These are phyloP conservation scores for Bondarzewia mesenterica DNA, from an alignment of 1,284 basidiomycete species.

Conservation along the genomic window DNA sequence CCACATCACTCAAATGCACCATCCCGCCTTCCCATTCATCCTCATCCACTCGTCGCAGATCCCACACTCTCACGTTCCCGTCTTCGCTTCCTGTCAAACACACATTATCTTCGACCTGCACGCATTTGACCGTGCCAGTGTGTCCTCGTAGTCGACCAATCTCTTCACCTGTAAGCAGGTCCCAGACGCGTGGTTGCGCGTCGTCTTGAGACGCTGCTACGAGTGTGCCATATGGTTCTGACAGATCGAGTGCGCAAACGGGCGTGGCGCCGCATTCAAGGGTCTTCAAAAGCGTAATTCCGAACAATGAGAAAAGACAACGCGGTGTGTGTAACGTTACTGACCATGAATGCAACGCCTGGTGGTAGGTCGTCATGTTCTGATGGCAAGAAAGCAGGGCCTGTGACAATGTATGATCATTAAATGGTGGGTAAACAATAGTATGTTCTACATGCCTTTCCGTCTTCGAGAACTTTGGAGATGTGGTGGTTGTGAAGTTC, in stretches of 20 bases:
- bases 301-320: constrained; percentile 2
- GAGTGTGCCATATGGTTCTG: constrained; percentile 92
- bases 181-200: constrained; percentile 79
- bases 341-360: constrained; percentile 94
- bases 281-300: constrained; percentile 40
- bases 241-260: constrained; percentile 89
- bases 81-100: constrained; percentile 91
- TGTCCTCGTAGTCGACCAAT: constrained; percentile 80
- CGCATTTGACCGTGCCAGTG: constrained; percentile 72
- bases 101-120: constrained; percentile 90
- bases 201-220: constrained; percentile 84
- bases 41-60: constrained; percentile 71
- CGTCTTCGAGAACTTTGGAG: constrained; percentile 62
- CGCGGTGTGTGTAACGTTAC: constrained; percentile 9
- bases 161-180: constrained; percentile 74
- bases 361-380: constrained; percentile 95
- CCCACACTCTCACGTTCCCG: constrained; percentile 81
- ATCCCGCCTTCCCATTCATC: constrained; percentile 49
- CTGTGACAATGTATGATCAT: constrained; percentile 26
- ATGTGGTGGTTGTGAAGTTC: constrained; percentile 31
- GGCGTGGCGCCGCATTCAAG: constrained; percentile 75
- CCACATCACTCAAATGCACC: constrained; percentile 51
- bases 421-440: constrained; percentile 11
- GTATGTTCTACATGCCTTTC: constrained; percentile 43
- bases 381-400: constrained; percentile 92